Conservation (phyloP, 2,329 filamentous ascomycete genomes). For the Aaosphaeria pasadenensis region DNA sequence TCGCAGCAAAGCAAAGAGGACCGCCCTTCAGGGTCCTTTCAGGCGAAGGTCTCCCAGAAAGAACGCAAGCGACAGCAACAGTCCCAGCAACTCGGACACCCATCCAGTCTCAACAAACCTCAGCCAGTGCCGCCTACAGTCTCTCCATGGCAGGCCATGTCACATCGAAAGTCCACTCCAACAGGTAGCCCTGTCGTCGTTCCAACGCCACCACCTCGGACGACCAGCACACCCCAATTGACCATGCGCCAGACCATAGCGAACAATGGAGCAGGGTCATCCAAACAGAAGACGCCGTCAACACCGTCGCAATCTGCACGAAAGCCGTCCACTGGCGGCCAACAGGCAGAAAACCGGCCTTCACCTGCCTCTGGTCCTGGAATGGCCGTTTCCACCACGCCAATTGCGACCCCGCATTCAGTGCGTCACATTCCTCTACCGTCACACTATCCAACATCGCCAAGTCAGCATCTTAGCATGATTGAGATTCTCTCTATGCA, state of each 20-base stretch:
- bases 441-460: slow-evolving; percentile 61
- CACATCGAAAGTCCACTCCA: slow-evolving; percentile 29
- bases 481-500: slow-evolving; percentile 88
- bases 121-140: slow-evolving; percentile 26
- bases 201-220: slow-evolving; percentile 15
- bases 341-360: slow-evolving; percentile 24
- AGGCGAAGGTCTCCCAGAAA: slow-evolving; percentile 78
- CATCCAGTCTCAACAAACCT: slow-evolving; percentile 19
- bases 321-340: slow-evolving; percentile 8
- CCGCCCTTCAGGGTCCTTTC: slow-evolving; percentile 33
- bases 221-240: slow-evolving; percentile 48
- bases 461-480: slow-evolving; percentile 69
- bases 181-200: slow-evolving; percentile 14
- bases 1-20: slow-evolving; percentile 42
- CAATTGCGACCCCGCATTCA: slow-evolving; percentile 40
- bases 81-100: slow-evolving; percentile 32
- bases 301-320: slow-evolving; percentile 10
- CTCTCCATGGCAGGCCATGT: slow-evolving; percentile 33
- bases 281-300: not conserved
- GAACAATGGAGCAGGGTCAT: slow-evolving; percentile 20
- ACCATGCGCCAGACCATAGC: slow-evolving; percentile 61
- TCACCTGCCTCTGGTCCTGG: slow-evolving; percentile 23
- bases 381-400: slow-evolving; percentile 33
- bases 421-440: slow-evolving; percentile 51
- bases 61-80: slow-evolving; percentile 68